Base-by-base conservation (phyloP, 1,284 basidiomycete genomes). In the Amylostereum chailletii region DNA sequence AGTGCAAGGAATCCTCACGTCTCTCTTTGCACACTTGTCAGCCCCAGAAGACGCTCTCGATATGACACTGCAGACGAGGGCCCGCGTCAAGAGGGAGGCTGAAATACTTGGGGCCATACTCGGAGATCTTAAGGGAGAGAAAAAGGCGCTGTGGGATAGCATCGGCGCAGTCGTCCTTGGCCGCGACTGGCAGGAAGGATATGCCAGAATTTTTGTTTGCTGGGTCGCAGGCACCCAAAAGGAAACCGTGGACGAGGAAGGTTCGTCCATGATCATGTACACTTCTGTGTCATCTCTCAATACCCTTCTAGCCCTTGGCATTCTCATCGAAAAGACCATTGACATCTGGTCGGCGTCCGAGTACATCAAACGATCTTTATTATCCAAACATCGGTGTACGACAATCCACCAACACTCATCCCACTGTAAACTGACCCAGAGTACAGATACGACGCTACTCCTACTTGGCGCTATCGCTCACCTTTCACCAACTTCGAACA, bases 361-460 rank as follows among this genome's bases (percentile, higher is more conserved):
- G 29, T 83, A 89, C 57, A 71, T 89, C 57, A 83, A 77, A 51
- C 82, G 86, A 60, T 86, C 87, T 0, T 62, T 86, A n/a, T 64
- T 89, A 5, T 77, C 77, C 29, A 70, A 72, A 11, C 86, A 89
- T 63, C 77, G 68, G 52, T 87, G 86, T 87, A 64, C 51, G 79
- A 67, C 1, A 41, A 32, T 32, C 9, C 36, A 27, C 10, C 37
- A 41, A 45, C n/a, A 29, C 11, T 45, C 9, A 2, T 40, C 43
- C 33, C 50, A 26, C 39, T 40, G 6, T 42, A 31, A 31, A 41
- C 47, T 49, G 30, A 19, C 19, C 19, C 19, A 19, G 19, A 19
- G 19, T 29, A 2, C 51, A 87, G 88, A 86, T 62, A 60, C 87
- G 27, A 90, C 91, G 0, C 70, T 81, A 3, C 66, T 90, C 1